phyloP scores from a whole-genome alignment of 768 basidiomycete genomes.

The Lactifluus subvellereus region DNA sequence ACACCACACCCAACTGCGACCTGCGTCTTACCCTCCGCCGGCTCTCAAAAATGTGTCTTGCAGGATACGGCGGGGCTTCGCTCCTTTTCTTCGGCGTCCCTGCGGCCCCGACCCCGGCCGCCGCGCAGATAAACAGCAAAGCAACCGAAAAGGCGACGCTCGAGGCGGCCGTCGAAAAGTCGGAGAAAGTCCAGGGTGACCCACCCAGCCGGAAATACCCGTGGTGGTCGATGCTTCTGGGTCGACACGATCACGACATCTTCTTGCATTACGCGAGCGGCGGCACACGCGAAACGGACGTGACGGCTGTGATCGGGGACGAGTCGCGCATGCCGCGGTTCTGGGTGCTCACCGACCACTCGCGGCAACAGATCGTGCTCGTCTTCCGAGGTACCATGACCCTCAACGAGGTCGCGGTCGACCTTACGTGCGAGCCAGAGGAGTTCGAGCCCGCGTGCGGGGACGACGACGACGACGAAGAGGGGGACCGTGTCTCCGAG shows the following conservation, averaged over 20 bases:
- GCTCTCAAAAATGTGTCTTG: slow-evolving; percentile 76
- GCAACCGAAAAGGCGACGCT: slow-evolving; percentile 55
- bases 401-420: slow-evolving; percentile 80
- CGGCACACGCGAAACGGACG: slow-evolving; percentile 14
- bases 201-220: slow-evolving; percentile 40
- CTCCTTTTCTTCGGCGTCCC: slow-evolving; percentile 76
- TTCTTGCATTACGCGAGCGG: slow-evolving; percentile 55
- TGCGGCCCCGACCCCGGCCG: slow-evolving; percentile 18
- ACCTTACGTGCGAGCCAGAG: slow-evolving; percentile 74
- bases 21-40: slow-evolving; percentile 68
- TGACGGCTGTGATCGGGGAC: slow-evolving; percentile 51
- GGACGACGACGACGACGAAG: slow-evolving; percentile 25
- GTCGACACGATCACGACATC: slow-evolving; percentile 78
- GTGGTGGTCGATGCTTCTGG: slow-evolving; percentile 81
- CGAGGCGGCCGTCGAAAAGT: slow-evolving; percentile 60
- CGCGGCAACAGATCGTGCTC: slow-evolving; percentile 65
- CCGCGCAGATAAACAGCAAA: slow-evolving; percentile 21
- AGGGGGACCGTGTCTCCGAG: not conserved
- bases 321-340: slow-evolving; percentile 75
- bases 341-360: slow-evolving; percentile 83
- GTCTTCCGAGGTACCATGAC: slow-evolving; percentile 70
- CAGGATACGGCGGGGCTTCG: slow-evolving; percentile 79
- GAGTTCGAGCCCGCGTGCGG: slow-evolving; percentile 42
- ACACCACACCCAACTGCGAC: slow-evolving; percentile 39
- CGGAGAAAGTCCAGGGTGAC: slow-evolving; percentile 40